Conservation (phyloP, 352 stramenopile genomes). For the Phytophthora parvispora region DNA sequence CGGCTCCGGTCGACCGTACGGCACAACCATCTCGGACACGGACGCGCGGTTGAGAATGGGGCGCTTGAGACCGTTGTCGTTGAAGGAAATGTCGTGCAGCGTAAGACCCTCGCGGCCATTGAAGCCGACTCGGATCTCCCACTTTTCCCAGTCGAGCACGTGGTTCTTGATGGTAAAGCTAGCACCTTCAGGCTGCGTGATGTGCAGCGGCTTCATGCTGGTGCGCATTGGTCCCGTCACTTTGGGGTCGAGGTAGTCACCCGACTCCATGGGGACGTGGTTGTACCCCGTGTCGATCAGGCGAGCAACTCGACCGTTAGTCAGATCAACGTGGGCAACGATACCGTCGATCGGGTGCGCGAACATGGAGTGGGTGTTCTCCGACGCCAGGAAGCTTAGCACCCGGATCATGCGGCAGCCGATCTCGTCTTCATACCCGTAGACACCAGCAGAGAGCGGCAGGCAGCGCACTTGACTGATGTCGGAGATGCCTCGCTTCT, state of each 20-base stretch:
- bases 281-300: slow-evolving; percentile 45
- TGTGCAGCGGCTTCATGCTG: slow-evolving; percentile 59
- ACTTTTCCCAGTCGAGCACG: slow-evolving; percentile 80
- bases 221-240: slow-evolving; percentile 41
- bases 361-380: slow-evolving; percentile 48
- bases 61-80: slow-evolving; percentile 26
- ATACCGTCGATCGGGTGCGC: slow-evolving; percentile 47
- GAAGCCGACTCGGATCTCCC: slow-evolving; percentile 81
- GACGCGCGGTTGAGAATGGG: slow-evolving; percentile 44
- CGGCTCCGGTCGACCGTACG: slow-evolving; percentile 26
- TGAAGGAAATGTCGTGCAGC: slow-evolving; percentile 71
- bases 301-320: slow-evolving; percentile 33
- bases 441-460: slow-evolving; percentile 44
- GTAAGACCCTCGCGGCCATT: slow-evolving; percentile 81
- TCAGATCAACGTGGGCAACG: slow-evolving; percentile 47
- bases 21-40: not conserved
- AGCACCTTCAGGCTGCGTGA: slow-evolving; percentile 73
- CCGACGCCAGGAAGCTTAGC: slow-evolving; percentile 37
- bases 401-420: slow-evolving; percentile 47
- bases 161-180: slow-evolving; percentile 72
- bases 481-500: slow-evolving; percentile 37
- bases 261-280: slow-evolving; percentile 38
- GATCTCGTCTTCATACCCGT: slow-evolving; percentile 35
- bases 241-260: slow-evolving; percentile 44
- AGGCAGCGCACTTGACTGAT: slow-evolving; percentile 30